Percentiles rank a stretch among this genome's conserved stretches.
Evolutionary conservation across 2,329 filamentous ascomycete species (phyloP).

Genomic region (Monosporascus cannonballus): DNA sequence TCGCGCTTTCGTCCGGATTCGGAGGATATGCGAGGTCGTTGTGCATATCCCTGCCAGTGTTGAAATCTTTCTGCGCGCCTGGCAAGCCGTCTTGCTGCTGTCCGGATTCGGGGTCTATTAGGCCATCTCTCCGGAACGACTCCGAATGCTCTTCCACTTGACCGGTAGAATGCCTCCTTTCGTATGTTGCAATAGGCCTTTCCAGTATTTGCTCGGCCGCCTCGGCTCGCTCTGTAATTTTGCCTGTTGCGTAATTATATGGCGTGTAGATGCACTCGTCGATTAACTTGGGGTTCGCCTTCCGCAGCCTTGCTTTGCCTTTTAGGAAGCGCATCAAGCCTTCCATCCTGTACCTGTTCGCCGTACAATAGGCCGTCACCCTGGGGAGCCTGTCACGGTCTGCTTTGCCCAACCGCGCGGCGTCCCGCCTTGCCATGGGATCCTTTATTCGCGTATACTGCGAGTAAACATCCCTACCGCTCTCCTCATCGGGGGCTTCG

Average conservation of each 20-base stretch:
- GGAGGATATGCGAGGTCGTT: conserved; percentile 29
- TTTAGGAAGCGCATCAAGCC: conserved; percentile 87
- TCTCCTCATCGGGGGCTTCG: conserved; percentile 76
- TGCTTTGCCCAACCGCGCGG: conserved; percentile 85
- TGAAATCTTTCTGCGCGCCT: conserved; percentile 21
- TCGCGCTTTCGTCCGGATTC: conserved; percentile 21
- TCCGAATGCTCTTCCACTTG: conserved; percentile 55
- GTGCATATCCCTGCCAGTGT: conserved; percentile 22
- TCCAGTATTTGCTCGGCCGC: conserved; percentile 25
- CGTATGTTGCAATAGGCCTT: conserved; percentile 40
- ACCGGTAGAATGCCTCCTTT: conserved; percentile 71
- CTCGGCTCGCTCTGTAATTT: conserved; percentile 31
- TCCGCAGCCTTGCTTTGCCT: conserved; percentile 68
- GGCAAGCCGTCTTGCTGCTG: conserved; percentile 15
- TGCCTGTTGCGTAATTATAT: conserved; percentile 63
- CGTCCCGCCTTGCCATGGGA: conserved; percentile 84
- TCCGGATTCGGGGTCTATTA: conserved; percentile 53
- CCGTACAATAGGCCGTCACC: conserved; percentile 95
- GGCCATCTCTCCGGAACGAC: conserved; percentile 54
- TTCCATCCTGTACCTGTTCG: conserved; percentile 86
- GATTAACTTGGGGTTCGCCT: conserved; percentile 83
- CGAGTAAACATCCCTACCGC: conserved; percentile 90
- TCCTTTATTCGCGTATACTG: conserved; percentile 98
- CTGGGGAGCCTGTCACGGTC: conserved; percentile 81
- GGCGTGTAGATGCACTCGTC: conserved; percentile 98